phyloP scores from a whole-genome alignment of 1,284 basidiomycete genomes.

The Vanrija sp. region DNA sequence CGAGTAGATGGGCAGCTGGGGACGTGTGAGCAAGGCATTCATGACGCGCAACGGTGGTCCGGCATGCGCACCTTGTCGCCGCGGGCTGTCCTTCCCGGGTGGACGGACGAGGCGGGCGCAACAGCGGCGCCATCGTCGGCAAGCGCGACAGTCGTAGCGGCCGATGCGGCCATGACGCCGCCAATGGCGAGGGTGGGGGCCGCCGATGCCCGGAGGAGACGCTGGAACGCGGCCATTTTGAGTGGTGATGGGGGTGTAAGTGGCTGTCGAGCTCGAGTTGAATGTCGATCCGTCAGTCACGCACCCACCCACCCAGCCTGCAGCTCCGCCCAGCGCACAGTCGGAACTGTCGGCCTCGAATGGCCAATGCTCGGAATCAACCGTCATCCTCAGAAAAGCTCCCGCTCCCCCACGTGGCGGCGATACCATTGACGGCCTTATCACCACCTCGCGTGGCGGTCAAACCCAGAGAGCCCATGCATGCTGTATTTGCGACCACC shows the following conservation, averaged over 20 bases:
- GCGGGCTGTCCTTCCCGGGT: conserved; percentile 27
- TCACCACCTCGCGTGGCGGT: too few species aligned
- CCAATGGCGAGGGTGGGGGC: conserved; percentile 16
- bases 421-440: too few species aligned
- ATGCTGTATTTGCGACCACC: too few species aligned
- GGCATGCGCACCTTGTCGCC: conserved; percentile 36
- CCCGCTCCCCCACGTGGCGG: too few species aligned
- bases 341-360: too few species aligned
- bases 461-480: too few species aligned
- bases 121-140: conserved; percentile 18
- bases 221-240: conserved; percentile 20
- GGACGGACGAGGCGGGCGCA: conserved; percentile 3
- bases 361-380: too few species aligned
- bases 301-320: too few species aligned
- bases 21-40: background rate
- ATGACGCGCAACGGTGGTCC: background rate
- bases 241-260: background rate
- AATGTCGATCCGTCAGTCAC: too few species aligned
- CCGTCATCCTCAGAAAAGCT: too few species aligned
- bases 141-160: conserved; percentile 4
- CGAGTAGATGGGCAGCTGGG: conserved; percentile 75
- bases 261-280: too few species aligned
- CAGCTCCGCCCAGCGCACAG: too few species aligned
- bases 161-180: conserved; percentile 8
- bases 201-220: conserved; percentile 19